A percentile compares a stretch with the other conserved stretches of the same genome.
These are phyloP conservation scores for Diplodia mutila DNA, from an alignment of 2,329 filamentous ascomycete species.

Conservation along the genomic window DNA sequence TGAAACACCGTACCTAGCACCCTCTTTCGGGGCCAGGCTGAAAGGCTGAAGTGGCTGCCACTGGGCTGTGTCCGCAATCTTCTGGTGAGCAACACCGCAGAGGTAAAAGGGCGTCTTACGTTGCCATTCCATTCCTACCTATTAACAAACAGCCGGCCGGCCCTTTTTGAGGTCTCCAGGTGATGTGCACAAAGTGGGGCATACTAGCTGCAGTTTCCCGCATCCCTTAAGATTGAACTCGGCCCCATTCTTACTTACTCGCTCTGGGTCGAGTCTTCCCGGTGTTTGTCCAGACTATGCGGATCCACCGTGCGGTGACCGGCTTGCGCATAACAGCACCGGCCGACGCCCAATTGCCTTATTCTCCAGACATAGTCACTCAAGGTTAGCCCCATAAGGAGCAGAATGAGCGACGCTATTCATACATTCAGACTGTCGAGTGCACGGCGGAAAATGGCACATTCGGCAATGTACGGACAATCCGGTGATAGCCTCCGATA, in stretches of 20 bases:
- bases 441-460: not conserved
- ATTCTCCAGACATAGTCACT: not conserved
- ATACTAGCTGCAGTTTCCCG: not conserved
- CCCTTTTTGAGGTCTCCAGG: not conserved
- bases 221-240: not conserved
- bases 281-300: not conserved
- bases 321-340: not conserved
- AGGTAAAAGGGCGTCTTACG: not conserved
- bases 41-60: not conserved
- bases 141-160: not conserved
- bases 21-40: not conserved
- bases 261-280: not conserved
- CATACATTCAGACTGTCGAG: not conserved
- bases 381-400: not conserved
- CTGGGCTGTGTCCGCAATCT: too few relatives aligned
- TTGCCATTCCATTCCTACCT: not conserved
- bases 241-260: not conserved
- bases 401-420: not conserved
- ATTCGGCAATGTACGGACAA: constrained; percentile 2
- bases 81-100: too few relatives aligned
- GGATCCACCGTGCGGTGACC: not conserved
- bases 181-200: not conserved
- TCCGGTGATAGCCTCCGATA: constrained; percentile 9
- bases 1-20: not conserved
- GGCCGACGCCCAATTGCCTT: not conserved